Base-by-base conservation (phyloP, 1,284 basidiomycete species). In the Thelephora terrestris region DNA sequence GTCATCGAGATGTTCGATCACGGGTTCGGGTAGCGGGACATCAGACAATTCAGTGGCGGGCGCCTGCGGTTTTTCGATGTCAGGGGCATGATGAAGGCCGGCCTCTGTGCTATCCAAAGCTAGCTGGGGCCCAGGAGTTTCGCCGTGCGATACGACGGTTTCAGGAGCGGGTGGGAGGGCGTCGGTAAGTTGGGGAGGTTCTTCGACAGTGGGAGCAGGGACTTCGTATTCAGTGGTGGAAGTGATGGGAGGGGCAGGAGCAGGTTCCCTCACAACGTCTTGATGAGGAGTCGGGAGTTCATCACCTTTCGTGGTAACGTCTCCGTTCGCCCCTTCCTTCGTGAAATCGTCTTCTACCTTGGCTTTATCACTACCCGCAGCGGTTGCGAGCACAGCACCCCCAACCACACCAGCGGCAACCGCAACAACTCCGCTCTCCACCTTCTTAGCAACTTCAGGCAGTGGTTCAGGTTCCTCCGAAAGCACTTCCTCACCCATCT, bases 401-500 rank as follows among this genome's bases (percentile, higher is more conserved):
- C 48, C 53, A 24, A 52, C 49, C 37, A 47, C 52, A 36, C 55
- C 52, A 34, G 48, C 53, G 7, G 51, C 46, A 32, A 51, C 54
- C 40, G 49, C 54, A 24, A 47, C 55, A 18, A 48, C 52, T 45
- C 42, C 53, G 16, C 23, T 36, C 6, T 23, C 52, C 5, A 56
- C 56, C 43, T 58, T 63, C 50, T 55, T 38, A 38, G 48, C 35
- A n/a, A 34, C 54, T 61, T 56, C 35, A 53, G 56, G 34, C 58
- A 55, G 47, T 18, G 51, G 52, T 51, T 68, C 62, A 43, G 69
- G 71, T 55, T 77, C 79, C 53, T 81, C 78, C 21, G 62, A 53
- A 32, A 82, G 57, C 20, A 77, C 67, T n/a, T n/a, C 29, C 58
- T 85, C 80, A 43, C 81, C 83, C 71, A 82, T 69, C 65, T 86